Evolutionary conservation across 352 stramenopile genomes (phyloP).

Genomic region (Phytopythium oedochilum): DNA sequence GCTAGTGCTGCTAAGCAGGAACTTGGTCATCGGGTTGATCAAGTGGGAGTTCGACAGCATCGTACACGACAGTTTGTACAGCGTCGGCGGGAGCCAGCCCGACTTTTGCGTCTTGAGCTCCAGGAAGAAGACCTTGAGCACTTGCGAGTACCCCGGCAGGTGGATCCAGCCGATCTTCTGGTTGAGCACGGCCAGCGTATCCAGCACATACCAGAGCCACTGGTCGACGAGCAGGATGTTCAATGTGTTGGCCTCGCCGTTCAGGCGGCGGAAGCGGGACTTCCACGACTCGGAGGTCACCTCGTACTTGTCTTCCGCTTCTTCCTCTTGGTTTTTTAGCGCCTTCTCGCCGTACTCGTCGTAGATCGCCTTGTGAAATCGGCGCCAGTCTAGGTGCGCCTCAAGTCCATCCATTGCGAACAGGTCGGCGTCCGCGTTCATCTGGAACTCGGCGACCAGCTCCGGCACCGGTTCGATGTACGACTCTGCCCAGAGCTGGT

Average conservation of each 20-base stretch:
- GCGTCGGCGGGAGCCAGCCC: slow-evolving; percentile 74
- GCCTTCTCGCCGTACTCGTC: slow-evolving; percentile 85
- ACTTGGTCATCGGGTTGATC: slow-evolving; percentile 91
- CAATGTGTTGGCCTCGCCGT: slow-evolving; percentile 79
- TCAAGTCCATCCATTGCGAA: slow-evolving; percentile 88
- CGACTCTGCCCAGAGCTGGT: slow-evolving; percentile 85
- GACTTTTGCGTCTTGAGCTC: slow-evolving; percentile 88
- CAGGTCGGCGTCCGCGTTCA: slow-evolving; percentile 78
- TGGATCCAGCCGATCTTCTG: slow-evolving; percentile 88
- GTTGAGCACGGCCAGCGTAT: slow-evolving; percentile 85
- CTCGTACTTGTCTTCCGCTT: slow-evolving; percentile 89
- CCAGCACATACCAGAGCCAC: slow-evolving; percentile 88
- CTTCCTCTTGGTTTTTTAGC: slow-evolving; percentile 82
- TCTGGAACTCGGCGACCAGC: slow-evolving; percentile 72
- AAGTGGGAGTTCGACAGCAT: slow-evolving; percentile 85
- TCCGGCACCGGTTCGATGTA: slow-evolving; percentile 77
- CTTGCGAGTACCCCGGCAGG: slow-evolving; percentile 80
- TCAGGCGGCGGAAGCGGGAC: slow-evolving; percentile 71
- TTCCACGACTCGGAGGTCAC: slow-evolving; percentile 82
- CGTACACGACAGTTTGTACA: slow-evolving; percentile 89
- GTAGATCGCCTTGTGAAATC: slow-evolving; percentile 86
- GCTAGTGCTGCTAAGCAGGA: slow-evolving; percentile 81
- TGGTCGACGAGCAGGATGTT: slow-evolving; percentile 88
- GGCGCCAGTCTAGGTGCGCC: slow-evolving; percentile 84
- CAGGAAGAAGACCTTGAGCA: slow-evolving; percentile 87